These are phyloP conservation scores for Termitomyces sp. DNA, from an alignment of 768 basidiomycete species.

Conservation along the genomic window DNA sequence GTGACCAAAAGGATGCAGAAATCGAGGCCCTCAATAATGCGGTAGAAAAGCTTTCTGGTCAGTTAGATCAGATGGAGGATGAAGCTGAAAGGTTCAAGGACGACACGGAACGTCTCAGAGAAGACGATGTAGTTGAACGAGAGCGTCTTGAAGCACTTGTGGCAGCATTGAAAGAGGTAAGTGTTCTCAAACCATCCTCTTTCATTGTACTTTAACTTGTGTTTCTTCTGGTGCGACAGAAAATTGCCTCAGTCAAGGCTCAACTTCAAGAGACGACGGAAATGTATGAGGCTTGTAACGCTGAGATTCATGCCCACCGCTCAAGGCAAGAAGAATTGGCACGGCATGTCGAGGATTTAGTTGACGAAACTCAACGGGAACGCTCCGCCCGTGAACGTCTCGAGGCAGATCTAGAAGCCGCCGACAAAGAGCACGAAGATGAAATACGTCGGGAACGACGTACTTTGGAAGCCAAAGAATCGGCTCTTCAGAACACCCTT, in stretches of 20 bases:
- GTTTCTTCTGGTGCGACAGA: constrained; percentile 35
- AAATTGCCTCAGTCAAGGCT: constrained; percentile 56
- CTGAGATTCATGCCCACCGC: constrained; percentile 63
- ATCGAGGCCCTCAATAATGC: constrained; percentile 68
- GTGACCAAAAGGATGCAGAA: constrained; percentile 76
- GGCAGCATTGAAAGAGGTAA: constrained; percentile 75
- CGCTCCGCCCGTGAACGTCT: constrained; percentile 48
- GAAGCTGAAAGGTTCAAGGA: constrained; percentile 75
- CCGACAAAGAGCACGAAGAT: constrained; percentile 61
- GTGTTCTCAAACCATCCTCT: constrained; percentile 14
- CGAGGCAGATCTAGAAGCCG: constrained; percentile 47
- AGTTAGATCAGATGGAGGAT: constrained; percentile 82
- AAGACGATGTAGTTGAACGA: constrained; percentile 69
- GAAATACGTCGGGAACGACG: constrained; percentile 56
- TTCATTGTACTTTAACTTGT: not conserved
- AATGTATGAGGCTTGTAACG: constrained; percentile 55
- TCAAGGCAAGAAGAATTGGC: constrained; percentile 75
- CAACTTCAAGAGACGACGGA: constrained; percentile 63
- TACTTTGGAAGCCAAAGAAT: constrained; percentile 63
- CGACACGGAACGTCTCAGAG: constrained; percentile 57
- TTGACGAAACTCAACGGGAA: constrained; percentile 54
- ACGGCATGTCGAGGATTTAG: constrained; percentile 65
- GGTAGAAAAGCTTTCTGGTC: constrained; percentile 74
- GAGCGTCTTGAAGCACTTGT: constrained; percentile 64
- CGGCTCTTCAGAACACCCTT: constrained; percentile 56